Evolutionary conservation across 805 yeast species (phyloP), one percentile per base, ranked within the genome.

Genomic region (Cyberlindnera japonica): DNA sequence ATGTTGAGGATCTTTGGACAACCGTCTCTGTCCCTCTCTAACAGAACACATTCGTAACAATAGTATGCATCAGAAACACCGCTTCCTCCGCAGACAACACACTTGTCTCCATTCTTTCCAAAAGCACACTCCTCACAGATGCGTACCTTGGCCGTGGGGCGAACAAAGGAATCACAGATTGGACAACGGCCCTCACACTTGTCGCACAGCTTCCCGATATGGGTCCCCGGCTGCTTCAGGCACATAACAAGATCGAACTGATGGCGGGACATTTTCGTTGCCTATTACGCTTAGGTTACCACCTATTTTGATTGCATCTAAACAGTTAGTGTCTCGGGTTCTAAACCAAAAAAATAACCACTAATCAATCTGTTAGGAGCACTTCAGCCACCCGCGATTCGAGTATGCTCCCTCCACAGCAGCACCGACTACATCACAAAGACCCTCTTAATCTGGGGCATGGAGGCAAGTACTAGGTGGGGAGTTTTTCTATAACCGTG

Each of bases 151-250:
- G 74, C 69, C 7, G 75, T 72, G 1, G 93, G 88, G 46, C 81
- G 77, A 6, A 87, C 95, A 50, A 72, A 75, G 2, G 95, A 83
- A 56, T 89, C 97, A 61, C 98, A 90, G 3, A 79, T 69, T 3
- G 96, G 96, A 55, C 98, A 90, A 49, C 79, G 73, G 2, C 96
- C 97, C 57, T 90, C 96, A 59, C 98, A 90, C 58, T 75, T 84
- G 23, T 77, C 79, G 54, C 98, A 90, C 3, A 90, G 67, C 37
- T 71, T 65, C 1, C 95, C 98, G 4, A 75, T 59, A 14, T 67
- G 63, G 0, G 79, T 73, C 1, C 97, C 97, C 1, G 96, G 88
- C 52, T 79, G 93, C 57, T 83, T 85, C 73, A 84, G 67, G 57
- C 98, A 90, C 67, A 82, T 79, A 3, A 84, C 75, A 19, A 89